These are phyloP conservation scores for Candida arabinofermentans DNA, from an alignment of 805 yeast genomes.

Conservation along the genomic window DNA sequence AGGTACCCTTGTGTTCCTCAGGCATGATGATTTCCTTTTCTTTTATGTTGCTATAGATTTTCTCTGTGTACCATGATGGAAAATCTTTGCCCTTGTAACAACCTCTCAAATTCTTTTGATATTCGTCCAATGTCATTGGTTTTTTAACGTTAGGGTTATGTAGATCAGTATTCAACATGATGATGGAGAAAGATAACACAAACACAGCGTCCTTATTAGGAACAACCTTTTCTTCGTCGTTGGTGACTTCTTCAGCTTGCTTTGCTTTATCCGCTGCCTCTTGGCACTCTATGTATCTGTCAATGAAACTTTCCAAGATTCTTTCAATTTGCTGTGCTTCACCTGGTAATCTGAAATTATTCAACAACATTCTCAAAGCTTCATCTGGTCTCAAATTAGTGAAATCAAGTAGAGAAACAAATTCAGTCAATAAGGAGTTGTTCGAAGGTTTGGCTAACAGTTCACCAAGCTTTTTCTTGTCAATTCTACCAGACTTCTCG, in stretches of 20 bases:
- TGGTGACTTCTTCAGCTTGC: constrained; percentile 29
- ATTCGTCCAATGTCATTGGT: constrained; percentile 86
- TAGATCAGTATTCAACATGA: constrained; percentile 90
- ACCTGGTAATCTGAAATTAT: constrained; percentile 89
- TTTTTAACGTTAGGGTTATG: constrained; percentile 90
- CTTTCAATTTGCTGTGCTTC: constrained; percentile 97
- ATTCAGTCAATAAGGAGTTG: constrained; percentile 52
- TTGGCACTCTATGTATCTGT: constrained; percentile 62
- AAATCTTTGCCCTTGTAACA: constrained; percentile 72
- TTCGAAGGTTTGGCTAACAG: constrained; percentile 74
- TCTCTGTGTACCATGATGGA: constrained; percentile 80
- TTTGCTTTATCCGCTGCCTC: constrained; percentile 25
- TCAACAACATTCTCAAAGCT: constrained; percentile 77
- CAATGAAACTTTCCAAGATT: constrained; percentile 81
- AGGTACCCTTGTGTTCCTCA: constrained; percentile 92
- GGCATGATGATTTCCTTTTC: constrained; percentile 95
- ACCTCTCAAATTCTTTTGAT: constrained; percentile 74
- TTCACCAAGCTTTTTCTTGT: constrained; percentile 87
- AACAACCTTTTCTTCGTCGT: constrained; percentile 40
- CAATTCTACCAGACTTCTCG: constrained; percentile 74
- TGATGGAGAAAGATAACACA: constrained; percentile 84
- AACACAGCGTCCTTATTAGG: constrained; percentile 87
- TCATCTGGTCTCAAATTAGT: constrained; percentile 83
- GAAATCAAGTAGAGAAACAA: constrained; percentile 72
- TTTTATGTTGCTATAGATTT: constrained; percentile 73